Base-by-base conservation (phyloP, 495 filamentous ascomycete genomes). In the Penicillium verhagenii region DNA sequence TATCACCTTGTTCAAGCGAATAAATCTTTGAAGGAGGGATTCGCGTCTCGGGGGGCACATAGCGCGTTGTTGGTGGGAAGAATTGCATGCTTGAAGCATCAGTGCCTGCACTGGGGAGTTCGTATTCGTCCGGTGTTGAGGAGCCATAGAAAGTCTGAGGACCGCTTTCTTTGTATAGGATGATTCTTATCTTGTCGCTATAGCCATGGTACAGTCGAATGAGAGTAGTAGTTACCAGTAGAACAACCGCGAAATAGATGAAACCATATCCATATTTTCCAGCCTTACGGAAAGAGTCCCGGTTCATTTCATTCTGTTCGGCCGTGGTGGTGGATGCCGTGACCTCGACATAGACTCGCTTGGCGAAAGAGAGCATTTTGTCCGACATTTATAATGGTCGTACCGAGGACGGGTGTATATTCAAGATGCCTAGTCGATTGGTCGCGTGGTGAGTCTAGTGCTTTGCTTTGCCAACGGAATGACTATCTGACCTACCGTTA, bases 261-360 rank as follows among this genome's bases (percentile, higher is more conserved):
- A 89, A 94, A 29, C 87, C 90, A 50, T 90, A 70, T n/a, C 78
- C 89, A 70, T 96, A 96, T 74, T 95, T 93, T 11, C 87, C 89
- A n/a, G 89, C 83, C 65, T 88, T 66, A 10, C 65, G 76, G 87
- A 87, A 96, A 43, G 91, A 87, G 72, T 96, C 91, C 66, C 86
- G 73, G 14, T 84, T 86, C 64, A 82, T 82, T 24, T 91, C 90
- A 64, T 87, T 85, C 14, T 88, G 75, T 33, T 92, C 78, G 3
- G 82, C 86, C 3, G 83, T 76, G 3, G 89, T 87, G 59, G 82
- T 90, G 33, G 82, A 86, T 49, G 83, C 78, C 52, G 79, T 86
- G 60, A 86, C 75, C 4, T 86, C 85, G 57, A 95, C 87, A 60
- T 82, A 73, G 63, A 95, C 87, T 25, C 91, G 84, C 76, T 89